phyloP scores from a whole-genome alignment of 257 asterid species.

The Nicotiana otophora region DNA sequence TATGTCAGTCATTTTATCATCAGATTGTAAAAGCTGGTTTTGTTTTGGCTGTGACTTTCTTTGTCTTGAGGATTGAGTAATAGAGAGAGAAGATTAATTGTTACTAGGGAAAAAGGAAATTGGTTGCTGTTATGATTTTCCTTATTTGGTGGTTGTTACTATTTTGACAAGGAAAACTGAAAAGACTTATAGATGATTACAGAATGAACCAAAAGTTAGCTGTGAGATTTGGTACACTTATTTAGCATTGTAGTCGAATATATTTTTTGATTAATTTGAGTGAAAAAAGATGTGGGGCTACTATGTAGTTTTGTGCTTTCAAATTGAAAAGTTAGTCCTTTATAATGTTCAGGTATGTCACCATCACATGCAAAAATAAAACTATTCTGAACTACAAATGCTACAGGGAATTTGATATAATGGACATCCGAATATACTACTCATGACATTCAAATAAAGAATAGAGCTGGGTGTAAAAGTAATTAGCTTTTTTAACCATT shows the following conservation, averaged over 20 bases:
- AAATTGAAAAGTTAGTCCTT: not conserved
- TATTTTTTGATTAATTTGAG: not conserved
- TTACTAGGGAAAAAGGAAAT: not conserved
- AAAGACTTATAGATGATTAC: not conserved
- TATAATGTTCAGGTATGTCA: not conserved
- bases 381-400: not conserved
- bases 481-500: not conserved
- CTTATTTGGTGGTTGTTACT: not conserved
- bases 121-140: not conserved
- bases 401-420: not conserved
- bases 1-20: not conserved
- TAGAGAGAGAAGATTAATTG: not conserved
- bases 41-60: not conserved
- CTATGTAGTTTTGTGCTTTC: not conserved
- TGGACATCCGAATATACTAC: not conserved
- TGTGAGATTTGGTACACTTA: not conserved
- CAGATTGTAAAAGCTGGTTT: not conserved
- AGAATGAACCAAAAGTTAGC: not conserved
- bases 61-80: not conserved
- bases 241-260: not conserved
- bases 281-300: not conserved
- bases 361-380: not conserved
- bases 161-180: not conserved
- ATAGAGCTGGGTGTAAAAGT: not conserved
- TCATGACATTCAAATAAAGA: not conserved